Evolutionary conservation across 495 filamentous ascomycete genomes (phyloP).

Genomic region (Pyrenula aspistea): DNA sequence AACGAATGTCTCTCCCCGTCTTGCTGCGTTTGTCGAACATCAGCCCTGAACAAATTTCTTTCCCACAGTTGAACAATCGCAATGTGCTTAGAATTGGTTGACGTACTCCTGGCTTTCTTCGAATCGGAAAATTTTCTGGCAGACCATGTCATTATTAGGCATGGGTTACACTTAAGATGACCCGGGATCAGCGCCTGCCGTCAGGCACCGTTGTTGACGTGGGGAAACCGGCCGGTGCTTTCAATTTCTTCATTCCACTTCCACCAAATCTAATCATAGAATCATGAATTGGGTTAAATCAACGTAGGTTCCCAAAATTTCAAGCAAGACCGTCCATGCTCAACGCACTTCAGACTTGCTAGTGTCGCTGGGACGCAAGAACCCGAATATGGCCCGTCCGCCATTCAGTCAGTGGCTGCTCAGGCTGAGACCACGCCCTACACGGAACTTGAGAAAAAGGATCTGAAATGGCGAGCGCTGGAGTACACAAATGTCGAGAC

Average conservation of each 20-base stretch:
- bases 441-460: conserved; percentile 62
- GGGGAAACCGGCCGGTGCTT: neutral
- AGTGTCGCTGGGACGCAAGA: conserved; percentile 90
- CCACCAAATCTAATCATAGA: no score
- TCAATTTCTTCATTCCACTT: neutral
- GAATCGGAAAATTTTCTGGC: no score
- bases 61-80: no score
- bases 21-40: no score
- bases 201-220: neutral
- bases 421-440: conserved; percentile 72
- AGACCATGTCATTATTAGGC: no score
- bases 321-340: conserved; percentile 4
- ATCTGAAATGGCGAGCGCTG: conserved; percentile 69
- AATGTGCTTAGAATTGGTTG: no score
- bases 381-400: conserved; percentile 87
- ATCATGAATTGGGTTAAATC: conserved; percentile 71
- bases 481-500: conserved; percentile 88
- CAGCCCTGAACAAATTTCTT: no score
- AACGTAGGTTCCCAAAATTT: conserved; percentile 38
- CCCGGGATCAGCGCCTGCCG: no score
- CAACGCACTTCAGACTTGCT: conserved; percentile 74
- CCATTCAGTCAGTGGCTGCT: conserved; percentile 71
- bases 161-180: no score
- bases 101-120: no score
- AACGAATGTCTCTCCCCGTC: no score